A percentile compares a stretch with the other conserved stretches of the same genome.
phyloP scores from a whole-genome alignment of 495 filamentous ascomycete genomes.

The Aspergillus funiculosus region DNA sequence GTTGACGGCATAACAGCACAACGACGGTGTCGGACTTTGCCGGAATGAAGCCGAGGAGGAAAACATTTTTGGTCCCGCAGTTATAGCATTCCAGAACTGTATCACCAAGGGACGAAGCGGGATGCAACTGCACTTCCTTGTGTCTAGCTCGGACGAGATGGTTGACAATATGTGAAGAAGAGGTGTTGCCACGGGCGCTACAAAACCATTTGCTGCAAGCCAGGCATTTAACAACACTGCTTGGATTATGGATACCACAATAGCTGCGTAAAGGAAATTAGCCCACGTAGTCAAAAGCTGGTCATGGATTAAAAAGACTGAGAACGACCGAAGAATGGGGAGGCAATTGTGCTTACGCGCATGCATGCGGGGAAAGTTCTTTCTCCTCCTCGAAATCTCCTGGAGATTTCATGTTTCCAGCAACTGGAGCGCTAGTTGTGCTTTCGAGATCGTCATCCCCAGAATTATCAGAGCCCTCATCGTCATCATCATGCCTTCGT shows the following conservation, averaged over 20 bases:
- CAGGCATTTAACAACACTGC: conserved; percentile 93
- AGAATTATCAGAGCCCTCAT: conserved; percentile 69
- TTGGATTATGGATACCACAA: conserved; percentile 93
- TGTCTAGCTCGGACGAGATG: conserved; percentile 95
- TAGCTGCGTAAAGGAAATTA: conserved; percentile 53
- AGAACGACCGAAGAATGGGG: background rate
- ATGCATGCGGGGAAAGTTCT: conserved; percentile 90
- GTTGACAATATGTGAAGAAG: conserved; percentile 96
- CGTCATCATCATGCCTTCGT: conserved; percentile 75
- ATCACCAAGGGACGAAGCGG: conserved; percentile 89
- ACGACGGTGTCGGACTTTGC: conserved; percentile 98
- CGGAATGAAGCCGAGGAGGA: conserved; percentile 98
- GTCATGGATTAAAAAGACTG: too few species aligned
- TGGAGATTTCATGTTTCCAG: conserved; percentile 60
- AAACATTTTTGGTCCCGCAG: conserved; percentile 98
- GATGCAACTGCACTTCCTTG: conserved; percentile 97
- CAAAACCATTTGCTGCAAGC: conserved; percentile 99
- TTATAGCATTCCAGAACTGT: conserved; percentile 99
- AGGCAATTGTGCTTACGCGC: conserved; percentile 96
- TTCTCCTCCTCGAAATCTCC: conserved; percentile 75
- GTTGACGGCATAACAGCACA: conserved; percentile 92
- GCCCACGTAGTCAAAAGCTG: conserved; percentile 15
- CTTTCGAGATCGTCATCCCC: conserved; percentile 93
- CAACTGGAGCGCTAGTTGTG: conserved; percentile 76
- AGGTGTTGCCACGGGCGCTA: conserved; percentile 93